A percentile compares a stretch with the other conserved stretches of the same genome.
Conservation (phyloP, 345 rosid genomes). For the Eucalyptus erythrocorys region DNA sequence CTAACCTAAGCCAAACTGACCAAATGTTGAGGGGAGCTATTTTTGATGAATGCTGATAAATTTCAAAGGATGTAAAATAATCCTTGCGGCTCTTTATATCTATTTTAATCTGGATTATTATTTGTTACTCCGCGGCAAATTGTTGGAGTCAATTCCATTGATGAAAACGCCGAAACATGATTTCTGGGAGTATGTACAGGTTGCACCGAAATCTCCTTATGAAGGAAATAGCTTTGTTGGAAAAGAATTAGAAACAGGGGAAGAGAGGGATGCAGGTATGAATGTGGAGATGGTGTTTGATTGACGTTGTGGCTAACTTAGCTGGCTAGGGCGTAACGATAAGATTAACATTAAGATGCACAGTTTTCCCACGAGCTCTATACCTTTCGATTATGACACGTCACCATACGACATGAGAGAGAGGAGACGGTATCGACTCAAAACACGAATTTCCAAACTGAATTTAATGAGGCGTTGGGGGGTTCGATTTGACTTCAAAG, state of each 20-base stretch:
- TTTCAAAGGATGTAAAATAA: not conserved
- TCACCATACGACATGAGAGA: accelerated
- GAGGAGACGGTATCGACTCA: not conserved
- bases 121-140: not conserved
- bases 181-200: not conserved
- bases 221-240: not conserved
- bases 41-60: not conserved
- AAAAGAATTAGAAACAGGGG: not conserved
- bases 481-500: not conserved
- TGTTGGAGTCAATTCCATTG: not conserved
- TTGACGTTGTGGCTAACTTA: not conserved
- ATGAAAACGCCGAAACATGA: not conserved
- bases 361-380: not conserved
- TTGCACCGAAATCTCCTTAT: not conserved
- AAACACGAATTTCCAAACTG: not conserved
- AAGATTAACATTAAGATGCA: not conserved
- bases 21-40: not conserved
- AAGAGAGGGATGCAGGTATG: not conserved
- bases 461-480: not conserved
- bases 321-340: not conserved
- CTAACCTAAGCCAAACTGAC: not conserved
- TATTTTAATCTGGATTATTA: not conserved
- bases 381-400: not conserved
- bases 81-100: not conserved
- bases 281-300: not conserved